Evolutionary conservation across 345 rosid species (phyloP), one percentile per base, ranked within the genome.

Genomic region (Streptanthus diversifolius): DNA sequence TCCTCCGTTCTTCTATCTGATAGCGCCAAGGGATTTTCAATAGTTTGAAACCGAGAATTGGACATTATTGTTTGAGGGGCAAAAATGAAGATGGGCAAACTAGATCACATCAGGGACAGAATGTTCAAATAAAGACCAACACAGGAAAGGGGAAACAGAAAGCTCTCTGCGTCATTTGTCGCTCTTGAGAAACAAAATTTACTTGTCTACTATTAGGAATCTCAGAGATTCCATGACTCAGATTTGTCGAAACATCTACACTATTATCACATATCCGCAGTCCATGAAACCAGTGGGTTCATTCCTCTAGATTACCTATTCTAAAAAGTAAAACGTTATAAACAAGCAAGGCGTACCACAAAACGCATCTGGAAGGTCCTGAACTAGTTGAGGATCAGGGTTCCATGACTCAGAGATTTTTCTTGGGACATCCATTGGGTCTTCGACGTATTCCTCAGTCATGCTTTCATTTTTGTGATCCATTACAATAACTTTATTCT

Each of bases 361-460:
- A 74, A 93, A 91, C 5, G 91, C 81, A 78, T 88, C 91, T 1
- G 97, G 98, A 72, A 91, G 95, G 9, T 82, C 93, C 53, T 81
- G 83, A 65, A 84, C 70, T 35, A 83, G 83, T 71, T 81, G 89
- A 22, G 97, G 83, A 66, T 82, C 88, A 27, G 97, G 97, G 71
- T 86, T 83, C 98, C 98, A 93, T 30, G 70, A 40, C 80, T 89
- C 86, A 0, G 93, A 88, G 49, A 91, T 83, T 79, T 79, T 75
- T 70, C 80, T 82, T 1, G 97, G 88, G 53, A 93, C 71, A 27
- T 35, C 41, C 96, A 93, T 87, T 0, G 98, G 96, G 84, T 93
- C 95, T 41, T 88, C 92, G 3, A 81, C 95, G 66, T 68, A 9
- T 39, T 91, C 88, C 79, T 91, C 92, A 1, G 82, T 82, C 73